These are phyloP conservation scores for carrot (Daucus carota) DNA, from an alignment of 129 eudicot genomes.

Conservation along the genomic window DNA sequence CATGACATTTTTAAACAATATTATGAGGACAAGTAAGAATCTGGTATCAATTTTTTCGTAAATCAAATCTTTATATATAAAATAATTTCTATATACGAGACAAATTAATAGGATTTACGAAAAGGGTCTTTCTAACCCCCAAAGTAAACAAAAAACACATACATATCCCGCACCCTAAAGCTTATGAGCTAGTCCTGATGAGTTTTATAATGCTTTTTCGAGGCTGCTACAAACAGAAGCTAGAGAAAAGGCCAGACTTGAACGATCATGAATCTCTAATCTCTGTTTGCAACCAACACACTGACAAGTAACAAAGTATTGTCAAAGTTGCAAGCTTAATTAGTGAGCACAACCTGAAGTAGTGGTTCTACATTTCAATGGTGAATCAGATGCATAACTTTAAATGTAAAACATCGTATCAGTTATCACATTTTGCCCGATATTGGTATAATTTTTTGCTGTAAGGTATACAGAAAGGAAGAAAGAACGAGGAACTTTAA, in stretches of 20 bases:
- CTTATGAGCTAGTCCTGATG: background rate
- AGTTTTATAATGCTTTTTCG: background rate
- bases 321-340: background rate
- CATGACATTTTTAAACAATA: slow-evolving; percentile 20
- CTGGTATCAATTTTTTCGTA: background rate
- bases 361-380: background rate
- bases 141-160: background rate
- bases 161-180: background rate
- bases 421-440: background rate
- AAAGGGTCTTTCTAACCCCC: background rate
- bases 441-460: background rate
- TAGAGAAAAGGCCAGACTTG: background rate
- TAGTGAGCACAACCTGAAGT: background rate
- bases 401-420: background rate
- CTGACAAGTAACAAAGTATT: background rate
- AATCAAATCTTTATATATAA: background rate
- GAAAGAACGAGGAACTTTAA: background rate
- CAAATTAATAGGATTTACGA: background rate
- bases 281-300: background rate
- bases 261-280: background rate
- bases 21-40: slow-evolving; percentile 13
- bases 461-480: background rate
- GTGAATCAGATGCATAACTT: background rate
- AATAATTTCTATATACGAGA: background rate
- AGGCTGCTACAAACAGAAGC: background rate